A percentile compares a stretch with the other conserved stretches of the same genome.
Conservation (phyloP, 169 alveolate genomes). For the Cryptosporidium sp. region DNA sequence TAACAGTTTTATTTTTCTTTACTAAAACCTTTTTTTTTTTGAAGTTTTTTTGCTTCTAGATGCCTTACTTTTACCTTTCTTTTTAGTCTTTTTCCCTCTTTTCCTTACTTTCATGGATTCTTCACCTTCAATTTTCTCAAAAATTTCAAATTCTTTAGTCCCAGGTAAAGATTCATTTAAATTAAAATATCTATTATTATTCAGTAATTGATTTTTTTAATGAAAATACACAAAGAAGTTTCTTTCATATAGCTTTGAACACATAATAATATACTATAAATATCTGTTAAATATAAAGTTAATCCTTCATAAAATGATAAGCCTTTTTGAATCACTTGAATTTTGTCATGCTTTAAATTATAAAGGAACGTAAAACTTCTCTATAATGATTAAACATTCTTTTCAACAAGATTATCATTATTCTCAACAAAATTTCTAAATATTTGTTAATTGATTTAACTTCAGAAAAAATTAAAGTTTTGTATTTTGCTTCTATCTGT, state of each 20-base stretch:
- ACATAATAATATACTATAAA: background rate
- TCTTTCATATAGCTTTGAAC: background rate
- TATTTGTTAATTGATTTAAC: too few relatives aligned
- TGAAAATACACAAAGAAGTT: too few relatives aligned
- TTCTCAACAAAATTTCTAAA: background rate
- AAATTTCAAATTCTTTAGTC: background rate
- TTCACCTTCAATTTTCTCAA: background rate
- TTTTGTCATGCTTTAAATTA: background rate
- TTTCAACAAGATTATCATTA: background rate
- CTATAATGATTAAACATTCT: background rate
- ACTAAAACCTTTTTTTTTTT: too few relatives aligned
- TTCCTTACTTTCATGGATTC: too few relatives aligned
- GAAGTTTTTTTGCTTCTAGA: background rate
- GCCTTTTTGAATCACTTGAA: background rate
- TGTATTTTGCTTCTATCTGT: too few relatives aligned
- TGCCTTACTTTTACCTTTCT: background rate
- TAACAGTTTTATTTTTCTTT: too few relatives aligned
- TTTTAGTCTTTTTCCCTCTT: too few relatives aligned
- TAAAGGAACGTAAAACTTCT: too few relatives aligned
- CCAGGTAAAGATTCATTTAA: background rate
- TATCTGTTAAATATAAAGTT: background rate
- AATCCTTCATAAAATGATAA: background rate
- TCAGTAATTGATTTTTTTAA: background rate
- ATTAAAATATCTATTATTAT: background rate
- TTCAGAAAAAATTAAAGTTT: too few relatives aligned